Evolutionary conservation across 169 alveolate genomes (phyloP), one percentile per base, ranked within the genome.

Genomic region (Plasmodium adleri): DNA sequence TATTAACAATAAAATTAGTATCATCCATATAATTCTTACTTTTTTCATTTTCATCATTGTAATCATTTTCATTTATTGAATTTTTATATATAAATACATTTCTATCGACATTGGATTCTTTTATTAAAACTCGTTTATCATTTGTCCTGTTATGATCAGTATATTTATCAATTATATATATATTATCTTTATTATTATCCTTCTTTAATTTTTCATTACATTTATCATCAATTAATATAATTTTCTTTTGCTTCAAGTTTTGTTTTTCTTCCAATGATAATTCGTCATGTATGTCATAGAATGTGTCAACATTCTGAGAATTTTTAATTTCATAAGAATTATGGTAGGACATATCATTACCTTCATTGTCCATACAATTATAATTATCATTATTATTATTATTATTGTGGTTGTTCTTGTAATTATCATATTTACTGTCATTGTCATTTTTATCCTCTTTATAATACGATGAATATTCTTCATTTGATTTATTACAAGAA

Each of bases 41-140:
- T 28, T 78, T 28, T n/a, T 13, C 20, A 32, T 63, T 78, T 28
- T 78, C 76, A 15, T 58, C 66, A 83, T 54, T 39, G 26, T 9
- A 9, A 12, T 56, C 45, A 39, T 78, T 78, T 12, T 63, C 89
- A 22, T 28, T 78, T 54, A 63, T 67, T 43, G 58, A 58, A 62
- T 83, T 83, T 83, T 70, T 83, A 58, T 83, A 83, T 70, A 83
- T 83, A 62, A 56, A 83, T 13, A 83, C 74, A 63, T 83, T 71
- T 70, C 50, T 83, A 20, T 83, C 66, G 58, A 17, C 70, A 1
- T 45, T 70, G 13, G 59, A 4, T 49, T 83, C 74, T 58, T 59
- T 83, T 17, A 83, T 72, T 20, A 83, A 43, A 56, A 70, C 24
- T 5, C 58, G 66, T n/a, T 67, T 83, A 62, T 83, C 74, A 26